Evolutionary conservation across 2,329 filamentous ascomycete genomes (phyloP), one percentile per base, ranked within the genome.

Genomic region (Aspergillus sojae): DNA sequence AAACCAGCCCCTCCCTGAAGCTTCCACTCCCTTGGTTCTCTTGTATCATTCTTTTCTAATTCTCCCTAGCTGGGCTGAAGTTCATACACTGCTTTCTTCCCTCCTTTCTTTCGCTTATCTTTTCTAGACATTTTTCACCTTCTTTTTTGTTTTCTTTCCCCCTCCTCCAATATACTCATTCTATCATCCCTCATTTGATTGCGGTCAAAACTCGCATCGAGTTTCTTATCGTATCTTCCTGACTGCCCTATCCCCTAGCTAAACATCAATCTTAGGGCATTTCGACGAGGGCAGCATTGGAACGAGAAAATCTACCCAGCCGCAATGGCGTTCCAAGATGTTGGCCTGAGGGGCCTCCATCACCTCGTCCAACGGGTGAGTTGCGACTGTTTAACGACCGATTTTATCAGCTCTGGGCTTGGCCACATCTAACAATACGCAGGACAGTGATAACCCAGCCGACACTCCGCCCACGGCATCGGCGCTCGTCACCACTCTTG

Each of bases 401-500:
- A 58, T 36, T 48, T 21, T 21, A 21, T 21, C 21, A 21, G 21
- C 21, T 21, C 30, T 14, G 14, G 4, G 3, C 34, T 14, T 23
- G 55, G 12, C 48, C 54, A 56, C 59, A 21, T 58, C 39, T 58
- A 32, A 62, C 28, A 21, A 19, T n/a, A 9, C 16, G 32, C 23
- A 62, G 61, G 46, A 54, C 65, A 52, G 39, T 32, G 62, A 70
- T 26, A 55, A 67, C 45, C 60, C 64, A 21, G 28, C 67, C 21
- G 56, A 64, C 23, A 60, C 70, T 23, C 74, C 77, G 26, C 76
- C 77, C 23, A 80, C 81, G 5, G 72, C 78, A 19, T 82, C 80
- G 9, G 81, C 79, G 19, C 74, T 87, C 57, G 64, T 86, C 34
- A 78, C 81, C 46, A 84, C 83, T 16, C 74, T 87, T 46, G 69